Base-by-base conservation (phyloP, 768 basidiomycete genomes). In the Plicaturopsis crispa region DNA sequence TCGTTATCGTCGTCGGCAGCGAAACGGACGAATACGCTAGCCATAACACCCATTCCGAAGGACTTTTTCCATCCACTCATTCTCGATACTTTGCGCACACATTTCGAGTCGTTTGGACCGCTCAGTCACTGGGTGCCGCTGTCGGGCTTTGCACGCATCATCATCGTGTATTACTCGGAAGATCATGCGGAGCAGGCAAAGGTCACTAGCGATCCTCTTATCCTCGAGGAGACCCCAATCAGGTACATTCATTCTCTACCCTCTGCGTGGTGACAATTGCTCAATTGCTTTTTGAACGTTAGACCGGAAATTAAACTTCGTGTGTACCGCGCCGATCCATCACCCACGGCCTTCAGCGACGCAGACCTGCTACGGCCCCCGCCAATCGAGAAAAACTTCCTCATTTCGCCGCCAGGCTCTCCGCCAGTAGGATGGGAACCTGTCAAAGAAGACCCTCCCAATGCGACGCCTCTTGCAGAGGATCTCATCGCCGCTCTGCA, bases 391-490 rank as follows among this genome's bases (percentile, higher is more conserved):
- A 90, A 90, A 62, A 98, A 98, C 63, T 98, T 97, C 62, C 72
- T 99, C 33, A 93, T 99, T 46, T 98, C 96, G 0, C 96, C 96
- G 0, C 96, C 96, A 3, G 96, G 96, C 4, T 96, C 92, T 0
- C 96, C 96, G 0, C 96, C 96, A 0, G 80, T 93, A 1, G 96
- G 93, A 3, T 99, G 96, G 96, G 91, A 96, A 53, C 90, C 74
- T 17, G 75, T 92, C 40, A 67, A 67, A 35, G 94, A 98, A 59
- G 91, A 93, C 6, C 88, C 90, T 13, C 94, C 94, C 0, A 97
- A 97, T 53, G 55, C 65, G 3, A 62, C 73, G 2, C 83, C 91
- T 4, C 73, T 96, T 18, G 94, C 94, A 0, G 79, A 85, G 17
- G 94, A 98, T 54, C 73, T 98, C 46, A 84, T 90, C 19, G 52